Evolutionary conservation across 257 asterid species (phyloP).

Genomic region (Verbena officinalis): DNA sequence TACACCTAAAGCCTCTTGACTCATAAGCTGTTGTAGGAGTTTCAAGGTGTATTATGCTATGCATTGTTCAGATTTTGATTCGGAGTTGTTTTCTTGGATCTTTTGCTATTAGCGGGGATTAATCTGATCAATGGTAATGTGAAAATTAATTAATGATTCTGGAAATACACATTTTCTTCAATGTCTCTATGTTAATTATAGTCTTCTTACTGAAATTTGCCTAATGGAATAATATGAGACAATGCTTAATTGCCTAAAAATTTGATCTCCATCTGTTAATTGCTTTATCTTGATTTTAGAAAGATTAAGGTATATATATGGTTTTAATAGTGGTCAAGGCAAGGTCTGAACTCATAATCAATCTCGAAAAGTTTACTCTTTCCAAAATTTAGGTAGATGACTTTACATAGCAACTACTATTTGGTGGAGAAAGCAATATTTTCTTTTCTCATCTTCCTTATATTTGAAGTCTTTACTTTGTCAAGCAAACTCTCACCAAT

Average conservation of each 20-base stretch:
- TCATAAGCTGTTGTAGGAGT: conserved; percentile 3
- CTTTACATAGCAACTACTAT: conserved; percentile 71
- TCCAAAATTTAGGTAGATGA: conserved; percentile 52
- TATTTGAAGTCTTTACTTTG: conserved; percentile 52
- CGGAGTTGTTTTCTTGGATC: conserved; percentile 23
- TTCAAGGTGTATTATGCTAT: background rate
- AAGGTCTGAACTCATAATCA: conserved; percentile 11
- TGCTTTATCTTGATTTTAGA: too few relatives aligned
- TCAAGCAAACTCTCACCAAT: conserved; percentile 40
- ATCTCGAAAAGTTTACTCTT: background rate
- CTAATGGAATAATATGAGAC: too few relatives aligned
- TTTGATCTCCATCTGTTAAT: too few relatives aligned
- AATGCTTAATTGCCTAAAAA: too few relatives aligned
- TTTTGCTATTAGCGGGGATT: too few relatives aligned
- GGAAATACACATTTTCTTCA: too few relatives aligned
- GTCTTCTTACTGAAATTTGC: too few relatives aligned
- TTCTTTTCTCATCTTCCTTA: conserved; percentile 40
- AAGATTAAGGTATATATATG: too few relatives aligned
- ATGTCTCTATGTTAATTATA: too few relatives aligned
- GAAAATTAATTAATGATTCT: too few relatives aligned
- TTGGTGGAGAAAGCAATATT: conserved; percentile 43
- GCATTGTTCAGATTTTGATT: conserved; percentile 24
- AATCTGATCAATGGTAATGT: too few relatives aligned
- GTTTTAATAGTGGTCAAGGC: background rate
- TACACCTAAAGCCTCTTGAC: background rate